Base-by-base conservation (phyloP, 1,139 yeast genomes). In the Neolecta irregularis region DNA sequence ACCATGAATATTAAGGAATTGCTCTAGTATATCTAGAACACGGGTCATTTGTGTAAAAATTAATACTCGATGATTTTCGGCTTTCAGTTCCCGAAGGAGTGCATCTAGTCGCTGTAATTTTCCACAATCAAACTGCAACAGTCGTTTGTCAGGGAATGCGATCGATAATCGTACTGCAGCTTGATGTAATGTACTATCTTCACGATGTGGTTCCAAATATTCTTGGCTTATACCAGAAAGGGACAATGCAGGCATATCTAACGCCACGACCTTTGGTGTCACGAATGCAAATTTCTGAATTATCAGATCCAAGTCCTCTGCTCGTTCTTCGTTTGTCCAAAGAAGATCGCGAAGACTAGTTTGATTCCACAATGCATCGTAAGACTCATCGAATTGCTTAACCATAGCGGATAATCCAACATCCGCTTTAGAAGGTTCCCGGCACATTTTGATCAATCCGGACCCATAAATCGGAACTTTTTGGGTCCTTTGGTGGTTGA, bases 1-100 rank as follows among this genome's bases (percentile, higher is more conserved):
- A 5, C 98, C 98, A 57, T 85, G 93, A 46, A 83, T 78, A 54
- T 88, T 91, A 54, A 91, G 62, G 52, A 91, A 91, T 51, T 80
- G 92, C 51, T 91, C 99, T 41, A 91, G 58, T 34, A 91, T 74
- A 58, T 91, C 98, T 54, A 91, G 63, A 12, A 91, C 96, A 50
- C 80, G 78, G 2, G 98, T 88, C 99, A 91, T 91, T 55, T 91
- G 99, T 0, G 99, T 91, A 60, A 91, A 91, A 40, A 91, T 88
- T 45, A 91, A 65, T 1, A 93, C 96, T 40, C 98, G 64, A 51
- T 91, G 98, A 0, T 96, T 96, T 35, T 72, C 72, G 23, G 80
- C 73, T 37, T 78, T 76, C 44, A 91, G 62, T 20, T 79, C 76
- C 41, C 78, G 81, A 39, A 91, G 57, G 36, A 91, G 60, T 3